phyloP scores from a whole-genome alignment of 495 filamentous ascomycete species.

The Trichoderma asperelloides region DNA sequence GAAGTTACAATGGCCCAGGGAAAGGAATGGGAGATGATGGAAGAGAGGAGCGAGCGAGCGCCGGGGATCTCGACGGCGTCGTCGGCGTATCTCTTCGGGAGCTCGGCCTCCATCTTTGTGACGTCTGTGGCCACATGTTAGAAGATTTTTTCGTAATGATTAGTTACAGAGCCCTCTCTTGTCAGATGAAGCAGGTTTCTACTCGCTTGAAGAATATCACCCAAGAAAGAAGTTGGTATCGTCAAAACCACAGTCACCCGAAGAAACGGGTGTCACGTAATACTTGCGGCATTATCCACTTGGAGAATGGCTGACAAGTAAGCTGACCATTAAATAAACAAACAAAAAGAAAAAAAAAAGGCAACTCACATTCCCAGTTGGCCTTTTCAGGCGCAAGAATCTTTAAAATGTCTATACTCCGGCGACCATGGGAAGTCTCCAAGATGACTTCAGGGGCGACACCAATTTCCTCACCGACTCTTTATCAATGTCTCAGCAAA shows the following conservation, averaged over 20 bases:
- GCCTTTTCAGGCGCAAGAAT: slow-evolving; percentile 71
- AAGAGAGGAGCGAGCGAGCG: slow-evolving; percentile 34
- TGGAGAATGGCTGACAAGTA: neutral
- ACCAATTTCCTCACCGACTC: slow-evolving; percentile 72
- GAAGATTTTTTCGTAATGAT: neutral
- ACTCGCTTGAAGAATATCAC: neutral
- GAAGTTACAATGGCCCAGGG: slow-evolving; percentile 93
- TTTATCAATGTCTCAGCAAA: slow-evolving; percentile 27
- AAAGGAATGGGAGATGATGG: slow-evolving; percentile 35
- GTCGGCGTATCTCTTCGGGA: slow-evolving; percentile 64
- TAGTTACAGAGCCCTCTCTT: neutral
- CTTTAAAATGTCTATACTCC: slow-evolving; percentile 71
- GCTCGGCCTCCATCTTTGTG: slow-evolving; percentile 62
- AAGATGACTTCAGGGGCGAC: slow-evolving; percentile 76
- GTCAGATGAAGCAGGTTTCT: too few relatives aligned
- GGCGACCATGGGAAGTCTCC: slow-evolving; percentile 78
- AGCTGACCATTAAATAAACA: neutral
- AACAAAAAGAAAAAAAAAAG: slow-evolving; percentile 9
- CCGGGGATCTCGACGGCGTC: slow-evolving; percentile 82
- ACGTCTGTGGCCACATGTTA: slow-evolving; percentile 49
- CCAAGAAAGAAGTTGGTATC: neutral
- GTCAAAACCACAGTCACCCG: too few relatives aligned
- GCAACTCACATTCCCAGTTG: slow-evolving; percentile 77
- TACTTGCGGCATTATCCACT: neutral
- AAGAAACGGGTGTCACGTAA: neutral